Conservation (phyloP, 2,329 filamentous ascomycete species). For the Verticillium dahliae region DNA sequence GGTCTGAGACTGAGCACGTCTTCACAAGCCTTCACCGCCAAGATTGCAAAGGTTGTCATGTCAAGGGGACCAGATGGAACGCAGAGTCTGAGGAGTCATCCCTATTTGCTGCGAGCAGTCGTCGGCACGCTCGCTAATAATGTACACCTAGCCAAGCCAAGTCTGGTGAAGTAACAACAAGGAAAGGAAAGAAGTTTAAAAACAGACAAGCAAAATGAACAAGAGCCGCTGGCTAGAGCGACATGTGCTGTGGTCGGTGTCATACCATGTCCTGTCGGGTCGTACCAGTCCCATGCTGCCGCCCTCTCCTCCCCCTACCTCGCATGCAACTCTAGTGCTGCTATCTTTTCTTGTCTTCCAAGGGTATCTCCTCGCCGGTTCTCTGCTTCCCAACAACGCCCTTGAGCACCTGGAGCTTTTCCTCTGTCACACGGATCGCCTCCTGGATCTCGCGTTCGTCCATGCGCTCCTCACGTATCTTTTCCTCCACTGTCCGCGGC, state of each 20-base stretch:
- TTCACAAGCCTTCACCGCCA: too few species aligned
- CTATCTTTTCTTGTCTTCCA: neutral
- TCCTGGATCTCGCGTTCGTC: conserved; percentile 68
- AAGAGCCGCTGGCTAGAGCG: neutral
- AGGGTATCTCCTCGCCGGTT: neutral
- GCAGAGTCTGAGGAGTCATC: neutral
- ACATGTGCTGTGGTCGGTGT: neutral
- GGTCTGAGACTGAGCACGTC: neutral
- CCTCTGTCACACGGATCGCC: conserved; percentile 79
- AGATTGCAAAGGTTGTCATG: too few species aligned
- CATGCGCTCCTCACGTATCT: conserved; percentile 54
- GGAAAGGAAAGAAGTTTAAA: neutral
- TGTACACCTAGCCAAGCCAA: neutral
- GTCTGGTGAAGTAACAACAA: neutral
- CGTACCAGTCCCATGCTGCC: neutral
- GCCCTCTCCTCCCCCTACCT: neutral
- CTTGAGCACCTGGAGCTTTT: conserved; percentile 73
- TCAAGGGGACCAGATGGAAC: too few species aligned
- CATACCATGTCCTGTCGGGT: neutral
- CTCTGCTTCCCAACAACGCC: conserved; percentile 50
- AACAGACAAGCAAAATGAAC: neutral
- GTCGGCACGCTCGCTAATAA: neutral
- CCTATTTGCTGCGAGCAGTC: neutral
- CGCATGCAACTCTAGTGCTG: neutral
- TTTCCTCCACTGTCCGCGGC: conserved; percentile 54